phyloP scores from a whole-genome alignment of 441 rosid species.

The Jatropha multifida region DNA sequence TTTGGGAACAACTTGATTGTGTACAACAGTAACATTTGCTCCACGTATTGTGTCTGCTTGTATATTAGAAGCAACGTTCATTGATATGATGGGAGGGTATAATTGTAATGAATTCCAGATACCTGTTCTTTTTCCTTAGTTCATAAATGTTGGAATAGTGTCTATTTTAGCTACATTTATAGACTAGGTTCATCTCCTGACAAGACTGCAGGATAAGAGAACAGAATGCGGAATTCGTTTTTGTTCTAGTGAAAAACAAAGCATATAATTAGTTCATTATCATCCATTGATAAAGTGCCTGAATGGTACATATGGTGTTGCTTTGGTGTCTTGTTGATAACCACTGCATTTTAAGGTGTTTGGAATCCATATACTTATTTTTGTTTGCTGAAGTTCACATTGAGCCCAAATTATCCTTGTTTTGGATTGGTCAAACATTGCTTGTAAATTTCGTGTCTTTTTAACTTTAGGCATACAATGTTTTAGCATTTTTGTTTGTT shows the following conservation, averaged over 20 bases:
- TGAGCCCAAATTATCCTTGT: neutral
- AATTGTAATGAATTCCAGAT: neutral
- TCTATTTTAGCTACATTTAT: neutral
- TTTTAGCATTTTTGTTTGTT: neutral
- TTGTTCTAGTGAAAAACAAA: constrained; percentile 5
- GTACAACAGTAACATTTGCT: neutral
- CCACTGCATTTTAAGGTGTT: neutral
- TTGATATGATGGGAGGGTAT: neutral
- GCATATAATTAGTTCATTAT: neutral
- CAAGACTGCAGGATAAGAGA: neutral
- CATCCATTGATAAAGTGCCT: neutral
- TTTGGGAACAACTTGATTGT: neutral
- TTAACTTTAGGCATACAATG: neutral
- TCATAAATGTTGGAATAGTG: neutral
- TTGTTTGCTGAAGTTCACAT: neutral
- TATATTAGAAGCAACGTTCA: neutral
- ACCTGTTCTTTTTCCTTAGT: neutral
- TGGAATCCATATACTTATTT: neutral
- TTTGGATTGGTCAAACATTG: neutral
- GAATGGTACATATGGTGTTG: neutral
- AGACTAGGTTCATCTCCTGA: neutral
- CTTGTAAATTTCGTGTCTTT: neutral
- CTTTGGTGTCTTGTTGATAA: neutral
- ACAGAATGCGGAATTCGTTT: neutral
- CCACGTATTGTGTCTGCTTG: neutral